phyloP scores from a whole-genome alignment of 2,329 filamentous ascomycete genomes.

The Furcasterigmium furcatum region DNA sequence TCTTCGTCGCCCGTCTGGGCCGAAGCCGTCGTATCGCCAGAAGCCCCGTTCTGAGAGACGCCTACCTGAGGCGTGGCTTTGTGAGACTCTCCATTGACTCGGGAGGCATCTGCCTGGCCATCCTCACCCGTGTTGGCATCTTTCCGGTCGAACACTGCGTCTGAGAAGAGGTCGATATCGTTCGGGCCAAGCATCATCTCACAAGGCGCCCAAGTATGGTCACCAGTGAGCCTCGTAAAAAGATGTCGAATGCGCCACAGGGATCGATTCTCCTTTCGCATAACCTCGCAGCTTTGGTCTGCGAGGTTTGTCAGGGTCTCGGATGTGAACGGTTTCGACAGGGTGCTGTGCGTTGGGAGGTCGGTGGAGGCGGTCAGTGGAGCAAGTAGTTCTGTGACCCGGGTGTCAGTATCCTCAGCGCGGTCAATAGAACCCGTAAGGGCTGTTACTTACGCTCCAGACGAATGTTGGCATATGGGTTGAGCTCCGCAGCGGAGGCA shows the following conservation, averaged over 20 bases:
- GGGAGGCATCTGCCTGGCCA: neutral
- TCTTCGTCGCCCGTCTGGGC: conserved; percentile 12
- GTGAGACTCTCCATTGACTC: conserved; percentile 16
- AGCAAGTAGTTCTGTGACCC: conserved; percentile 62
- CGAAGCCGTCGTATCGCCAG: no score
- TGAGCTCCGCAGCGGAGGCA: conserved; percentile 62
- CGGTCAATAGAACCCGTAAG: neutral
- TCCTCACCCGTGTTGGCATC: neutral
- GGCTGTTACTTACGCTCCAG: conserved; percentile 58
- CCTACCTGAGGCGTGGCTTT: conserved; percentile 4
- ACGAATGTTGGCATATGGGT: conserved; percentile 70
- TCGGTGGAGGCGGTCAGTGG: conserved; percentile 74
- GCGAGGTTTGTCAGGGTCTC: conserved; percentile 70
- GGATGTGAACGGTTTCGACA: conserved; percentile 72
- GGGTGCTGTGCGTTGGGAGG: conserved; percentile 68
- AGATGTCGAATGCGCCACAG: conserved; percentile 74
- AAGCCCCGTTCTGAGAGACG: no score
- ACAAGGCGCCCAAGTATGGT: conserved; percentile 66
- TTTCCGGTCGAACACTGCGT: conserved; percentile 19
- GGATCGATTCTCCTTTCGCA: conserved; percentile 71
- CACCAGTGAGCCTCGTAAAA: conserved; percentile 70
- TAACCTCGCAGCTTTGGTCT: conserved; percentile 64
- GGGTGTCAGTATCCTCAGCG: conserved; percentile 12
- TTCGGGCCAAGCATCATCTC: conserved; percentile 53
- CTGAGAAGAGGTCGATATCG: conserved; percentile 52